Base-by-base conservation (phyloP, 2,329 filamentous ascomycete species). In the Alternaria longipes region DNA sequence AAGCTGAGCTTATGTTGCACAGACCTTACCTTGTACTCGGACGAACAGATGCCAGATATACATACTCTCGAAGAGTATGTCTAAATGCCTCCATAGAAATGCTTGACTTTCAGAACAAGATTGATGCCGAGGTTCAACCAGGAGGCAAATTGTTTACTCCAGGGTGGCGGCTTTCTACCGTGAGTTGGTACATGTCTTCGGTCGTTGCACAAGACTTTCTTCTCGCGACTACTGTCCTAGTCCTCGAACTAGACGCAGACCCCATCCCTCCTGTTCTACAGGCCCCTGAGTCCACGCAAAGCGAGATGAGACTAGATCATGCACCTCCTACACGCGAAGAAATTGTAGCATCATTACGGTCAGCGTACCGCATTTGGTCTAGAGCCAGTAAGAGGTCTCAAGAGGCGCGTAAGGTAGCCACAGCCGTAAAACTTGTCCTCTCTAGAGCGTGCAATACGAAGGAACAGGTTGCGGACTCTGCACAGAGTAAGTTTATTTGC, bases 161-260 rank as follows among this genome's bases (percentile, higher is more conserved):
- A 14, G 65, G 63, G 26, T 73, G 68, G n/a, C 76, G 76, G 1
- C 64, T 84, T 8, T 74, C 75, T 52, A 74, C 77, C 5, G 72
- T 82, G 38, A 77, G 75, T 41, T 84, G 81, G 81, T 81, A 82
- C 45, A 60, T 83, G 16, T 78, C 78, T 11, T 81, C 81, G 3
- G 64, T 83, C 3, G 75, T 81, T 51, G 78, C 77, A 3, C 80
- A 83, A 56, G 82, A 83, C 60, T 84, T 84, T 47, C 71, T 85
- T 8, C 75, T 84, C 3, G 83, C 83, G 1, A 81, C 81, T 44
- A 84, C 82, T 59, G 77, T 85, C 20, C 67, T 85, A 4, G 81
- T 81, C 38, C 72, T 83, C 3, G 82, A 84, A 56, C 71, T 82
- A 18, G 74, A 78, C 46, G 71, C 70, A 20, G 74, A 76, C 6